phyloP scores from a whole-genome alignment of 768 basidiomycete species.

The Pisolithus orientalis region DNA sequence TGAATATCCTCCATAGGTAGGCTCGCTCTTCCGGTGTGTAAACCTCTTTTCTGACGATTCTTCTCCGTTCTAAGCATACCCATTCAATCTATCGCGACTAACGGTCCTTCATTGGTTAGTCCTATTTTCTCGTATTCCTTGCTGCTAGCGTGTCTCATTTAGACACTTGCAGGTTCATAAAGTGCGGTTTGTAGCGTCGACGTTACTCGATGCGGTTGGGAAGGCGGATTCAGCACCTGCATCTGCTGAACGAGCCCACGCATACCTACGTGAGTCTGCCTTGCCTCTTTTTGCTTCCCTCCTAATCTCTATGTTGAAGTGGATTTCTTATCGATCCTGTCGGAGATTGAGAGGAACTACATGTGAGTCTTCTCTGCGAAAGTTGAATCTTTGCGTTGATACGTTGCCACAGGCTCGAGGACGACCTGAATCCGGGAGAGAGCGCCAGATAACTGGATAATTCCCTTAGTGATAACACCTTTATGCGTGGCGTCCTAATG shows the following conservation, averaged over 20 bases:
- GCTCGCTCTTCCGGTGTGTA: conserved; percentile 3
- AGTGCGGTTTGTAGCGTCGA: conserved; percentile 90
- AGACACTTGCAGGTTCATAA: conserved; percentile 69
- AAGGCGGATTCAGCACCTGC: conserved; percentile 76
- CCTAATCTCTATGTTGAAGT: conserved; percentile 36
- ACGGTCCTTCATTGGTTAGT: conserved; percentile 70
- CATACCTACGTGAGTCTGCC: conserved; percentile 66
- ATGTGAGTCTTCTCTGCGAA: conserved; percentile 41
- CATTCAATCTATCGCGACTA: conserved; percentile 88
- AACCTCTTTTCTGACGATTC: conserved; percentile 2
- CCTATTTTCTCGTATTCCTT: background rate
- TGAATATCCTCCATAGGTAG: conserved; percentile 80
- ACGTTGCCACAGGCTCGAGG: conserved; percentile 40
- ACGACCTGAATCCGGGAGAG: conserved; percentile 27
- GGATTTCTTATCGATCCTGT: conserved; percentile 89
- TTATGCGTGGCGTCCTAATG: too few species aligned
- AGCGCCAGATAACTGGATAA: background rate
- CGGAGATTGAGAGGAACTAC: conserved; percentile 90
- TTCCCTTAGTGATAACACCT: background rate
- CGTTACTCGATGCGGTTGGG: conserved; percentile 76
- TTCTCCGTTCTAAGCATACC: conserved; percentile 56
- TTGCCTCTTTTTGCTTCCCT: background rate
- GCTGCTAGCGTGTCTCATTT: background rate
- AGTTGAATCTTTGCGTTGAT: conserved; percentile 10
- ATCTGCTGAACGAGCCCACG: conserved; percentile 79